Percentiles rank a stretch among this genome's conserved stretches.
These are phyloP conservation scores for Trichoderma koningii DNA, from an alignment of 2,329 filamentous ascomycete genomes.

Conservation along the genomic window DNA sequence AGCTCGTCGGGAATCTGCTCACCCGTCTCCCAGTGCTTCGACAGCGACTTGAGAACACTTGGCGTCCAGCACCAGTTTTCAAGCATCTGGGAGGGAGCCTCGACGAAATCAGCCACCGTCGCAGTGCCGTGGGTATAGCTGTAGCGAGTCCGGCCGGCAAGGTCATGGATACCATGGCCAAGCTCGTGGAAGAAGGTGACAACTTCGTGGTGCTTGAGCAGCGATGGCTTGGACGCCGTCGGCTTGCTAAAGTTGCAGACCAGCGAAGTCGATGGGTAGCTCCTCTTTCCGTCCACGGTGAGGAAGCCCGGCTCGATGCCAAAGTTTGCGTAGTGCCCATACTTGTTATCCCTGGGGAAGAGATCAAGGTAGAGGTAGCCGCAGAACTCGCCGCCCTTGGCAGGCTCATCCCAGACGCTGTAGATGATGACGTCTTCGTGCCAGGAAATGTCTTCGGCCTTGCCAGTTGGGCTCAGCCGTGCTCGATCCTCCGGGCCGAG, in stretches of 20 bases:
- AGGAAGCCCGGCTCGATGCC: constrained; percentile 74
- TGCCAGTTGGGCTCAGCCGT: constrained; percentile 65
- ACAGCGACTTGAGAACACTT: constrained; percentile 65
- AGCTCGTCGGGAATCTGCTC: constrained; percentile 74
- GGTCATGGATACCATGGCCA: constrained; percentile 70
- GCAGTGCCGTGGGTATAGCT: constrained; percentile 68
- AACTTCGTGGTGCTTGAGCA: constrained; percentile 81
- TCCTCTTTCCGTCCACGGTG: constrained; percentile 65
- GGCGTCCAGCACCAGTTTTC: constrained; percentile 77
- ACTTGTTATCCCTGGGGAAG: constrained; percentile 78
- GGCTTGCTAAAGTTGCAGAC: constrained; percentile 88
- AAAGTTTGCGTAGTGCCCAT: constrained; percentile 84
- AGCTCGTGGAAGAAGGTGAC: constrained; percentile 81
- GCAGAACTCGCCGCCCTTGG: constrained; percentile 70
- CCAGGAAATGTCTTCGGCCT: constrained; percentile 74
- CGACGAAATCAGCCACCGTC: constrained; percentile 69
- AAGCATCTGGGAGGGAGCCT: constrained; percentile 72
- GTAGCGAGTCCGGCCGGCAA: constrained; percentile 63
- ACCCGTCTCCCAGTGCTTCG: constrained; percentile 70
- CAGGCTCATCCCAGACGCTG: constrained; percentile 77
- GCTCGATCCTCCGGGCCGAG: constrained; percentile 66
- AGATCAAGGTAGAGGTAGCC: constrained; percentile 84
- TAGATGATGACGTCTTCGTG: constrained; percentile 82
- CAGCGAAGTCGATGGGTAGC: constrained; percentile 76
- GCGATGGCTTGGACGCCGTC: constrained; percentile 71